Conservation (phyloP, 305 asterid genomes). For the Solanum hybrid region DNA sequence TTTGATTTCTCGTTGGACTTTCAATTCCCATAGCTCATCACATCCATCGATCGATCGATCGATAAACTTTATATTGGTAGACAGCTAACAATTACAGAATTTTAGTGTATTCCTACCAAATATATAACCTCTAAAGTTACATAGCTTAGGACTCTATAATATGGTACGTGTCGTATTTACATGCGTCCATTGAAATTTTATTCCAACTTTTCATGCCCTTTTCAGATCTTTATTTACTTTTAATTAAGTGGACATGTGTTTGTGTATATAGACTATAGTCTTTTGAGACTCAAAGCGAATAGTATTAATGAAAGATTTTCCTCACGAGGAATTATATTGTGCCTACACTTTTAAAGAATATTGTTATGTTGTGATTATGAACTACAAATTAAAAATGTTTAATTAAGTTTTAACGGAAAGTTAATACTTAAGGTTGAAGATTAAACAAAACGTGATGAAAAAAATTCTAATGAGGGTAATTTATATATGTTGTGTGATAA, state of each 20-base stretch:
- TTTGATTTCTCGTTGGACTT: background rate
- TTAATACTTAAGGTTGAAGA: background rate
- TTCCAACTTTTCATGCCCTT: background rate
- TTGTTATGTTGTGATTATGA: background rate
- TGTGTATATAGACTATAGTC: background rate
- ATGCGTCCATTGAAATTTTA: background rate
- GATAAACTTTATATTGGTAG: conserved; percentile 10
- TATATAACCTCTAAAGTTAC: background rate
- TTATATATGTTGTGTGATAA: background rate
- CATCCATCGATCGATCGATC: background rate
- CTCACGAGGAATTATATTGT: background rate
- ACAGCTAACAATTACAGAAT: conserved; percentile 13
- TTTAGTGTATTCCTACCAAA: conserved; percentile 10
- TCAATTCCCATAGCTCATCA: background rate
- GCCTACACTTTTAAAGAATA: background rate
- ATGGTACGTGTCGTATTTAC: background rate
- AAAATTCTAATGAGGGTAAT: background rate
- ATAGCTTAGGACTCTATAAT: background rate
- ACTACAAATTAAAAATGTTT: background rate
- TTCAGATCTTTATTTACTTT: background rate
- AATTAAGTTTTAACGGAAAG: background rate
- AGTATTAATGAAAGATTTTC: background rate
- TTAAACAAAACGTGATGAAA: background rate
- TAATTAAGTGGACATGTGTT: background rate
- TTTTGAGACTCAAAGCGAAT: background rate